Base-by-base conservation (phyloP, 768 basidiomycete species). In the Pisolithus sp. region DNA sequence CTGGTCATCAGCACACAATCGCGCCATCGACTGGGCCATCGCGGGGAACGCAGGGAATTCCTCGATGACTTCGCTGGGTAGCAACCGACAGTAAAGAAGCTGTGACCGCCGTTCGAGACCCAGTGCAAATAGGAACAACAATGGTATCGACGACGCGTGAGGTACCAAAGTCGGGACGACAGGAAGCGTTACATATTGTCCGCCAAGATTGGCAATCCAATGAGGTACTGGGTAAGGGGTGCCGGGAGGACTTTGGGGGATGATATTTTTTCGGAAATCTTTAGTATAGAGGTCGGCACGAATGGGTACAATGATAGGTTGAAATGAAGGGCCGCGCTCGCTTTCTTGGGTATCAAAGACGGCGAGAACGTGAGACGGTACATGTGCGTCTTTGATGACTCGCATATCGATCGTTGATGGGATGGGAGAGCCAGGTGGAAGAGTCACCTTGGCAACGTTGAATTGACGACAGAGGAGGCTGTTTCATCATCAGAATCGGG, bases 21-120 rank as follows among this genome's bases (percentile, higher is more conserved):
- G 66, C 38, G 75, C 71, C 65, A 85, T 74, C 39, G 73, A 67
- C 21, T 70, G 64, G 1, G 81, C 71, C 83, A 85, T 85, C 9
- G 73, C 72, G 2, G 79, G 71, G 20, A 77, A 71, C 45, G 83
- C 76, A 3, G 83, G 83, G 61, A 83, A 86, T 63, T 86, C 83
- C 52, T 71, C 77, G 34, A 74, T 67, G 38, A 67, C 73, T 52
- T 64, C 61, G 4, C 71, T 58, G 0, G 83, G 83, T n/a, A 85
- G 79, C 31, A 85, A 70, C 51, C 68, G 72, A 52, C 72, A 74
- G 15, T 73, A 76, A 24, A 85, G 71, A 28, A 70, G 54, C 44
- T 78, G 73, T 12, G 70, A 63, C 30, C 77, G 72, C 10, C 66
- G 68, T 61, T 82, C 80, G 43, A 83, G 69, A 18, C 74, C 71